Evolutionary conservation across 2,329 filamentous ascomycete genomes (phyloP), one percentile per base, ranked within the genome.

Genomic region (Fusarium globosum): DNA sequence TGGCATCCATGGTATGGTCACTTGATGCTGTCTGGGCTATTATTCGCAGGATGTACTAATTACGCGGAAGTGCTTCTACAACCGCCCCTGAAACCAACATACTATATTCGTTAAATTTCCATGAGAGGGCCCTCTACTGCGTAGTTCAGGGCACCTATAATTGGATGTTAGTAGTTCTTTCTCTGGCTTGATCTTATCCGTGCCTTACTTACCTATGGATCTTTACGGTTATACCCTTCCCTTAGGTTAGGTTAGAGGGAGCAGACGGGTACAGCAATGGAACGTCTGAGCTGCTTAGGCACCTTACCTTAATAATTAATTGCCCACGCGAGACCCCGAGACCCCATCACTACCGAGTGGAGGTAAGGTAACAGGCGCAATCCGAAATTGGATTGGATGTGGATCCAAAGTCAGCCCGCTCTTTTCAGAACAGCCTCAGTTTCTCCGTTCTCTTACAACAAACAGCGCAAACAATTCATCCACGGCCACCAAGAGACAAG

Each of bases 381-480:
- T n/a, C 28, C 42, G 23, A 45, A 45, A 18, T 18, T 43, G 42
- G n/a, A 30, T 49, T 30, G 48, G 30, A 35, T 15, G 46, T n/a
- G 36, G 41, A 53, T 36, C 58, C 28, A 57, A 68, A 62, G 30
- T 28, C 35, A 55, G 39, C 48, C 58, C 36, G 28, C 38, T 52
- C 43, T 30, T 35, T 35, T 38, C 52, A 36, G 23, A 42, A 21
- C 45, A 39, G 61, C 38, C 49, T 68, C 48, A 35, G 52, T 68
- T 66, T 62, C 64, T 63, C 57, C 39, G 20, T 52, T 61, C 56
- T 51, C 33, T 51, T 61, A 46, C 61, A 67, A 67, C 64, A 67
- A 67, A 67, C 64, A 39, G 62, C 59, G 38, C 49, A 58, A 35
- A 36, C 55, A 21, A 56, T 33, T 58, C 56, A 38, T 36, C 20